These are phyloP conservation scores for Phytophthora vignae DNA, from an alignment of 352 stramenopile species.

Conservation along the genomic window DNA sequence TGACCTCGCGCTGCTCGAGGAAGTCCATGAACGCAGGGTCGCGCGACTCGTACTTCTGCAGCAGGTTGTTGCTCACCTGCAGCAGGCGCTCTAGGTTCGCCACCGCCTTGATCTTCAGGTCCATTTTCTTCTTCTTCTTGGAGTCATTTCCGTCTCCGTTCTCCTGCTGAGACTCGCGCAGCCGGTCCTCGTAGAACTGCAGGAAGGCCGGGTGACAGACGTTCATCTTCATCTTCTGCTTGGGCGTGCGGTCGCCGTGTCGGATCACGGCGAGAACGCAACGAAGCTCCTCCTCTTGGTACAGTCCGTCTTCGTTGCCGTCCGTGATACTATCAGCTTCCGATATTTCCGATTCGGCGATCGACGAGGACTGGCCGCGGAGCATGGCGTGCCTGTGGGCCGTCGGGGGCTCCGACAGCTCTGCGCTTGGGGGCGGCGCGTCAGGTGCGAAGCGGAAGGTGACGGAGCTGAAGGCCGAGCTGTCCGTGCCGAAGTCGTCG, in stretches of 20 bases:
- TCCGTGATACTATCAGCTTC: slow-evolving; percentile 41
- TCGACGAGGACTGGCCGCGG: slow-evolving; percentile 37
- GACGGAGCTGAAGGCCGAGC: slow-evolving; percentile 65
- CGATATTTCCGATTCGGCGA: slow-evolving; percentile 34
- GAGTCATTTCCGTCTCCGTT: slow-evolving; percentile 34
- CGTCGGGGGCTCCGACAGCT: slow-evolving; percentile 70
- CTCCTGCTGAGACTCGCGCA: slow-evolving; percentile 41
- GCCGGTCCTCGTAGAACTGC: slow-evolving; percentile 74
- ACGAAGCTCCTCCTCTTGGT: slow-evolving; percentile 96
- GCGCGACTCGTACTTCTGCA: slow-evolving; percentile 69
- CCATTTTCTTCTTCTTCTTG: slow-evolving; percentile 73
- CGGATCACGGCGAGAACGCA: slow-evolving; percentile 99
- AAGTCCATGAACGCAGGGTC: slow-evolving; percentile 72
- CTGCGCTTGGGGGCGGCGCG: slow-evolving; percentile 44
- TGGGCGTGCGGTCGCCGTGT: slow-evolving; percentile 99
- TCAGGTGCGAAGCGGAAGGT: slow-evolving; percentile 69
- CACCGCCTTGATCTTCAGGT: slow-evolving; percentile 91
- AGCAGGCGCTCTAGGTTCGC: slow-evolving; percentile 82
- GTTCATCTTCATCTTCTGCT: slow-evolving; percentile 99
- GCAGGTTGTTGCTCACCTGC: slow-evolving; percentile 77
- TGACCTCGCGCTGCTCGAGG: slow-evolving; percentile 64
- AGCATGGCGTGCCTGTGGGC: slow-evolving; percentile 39
- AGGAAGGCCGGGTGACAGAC: slow-evolving; percentile 93
- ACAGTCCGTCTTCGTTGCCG: slow-evolving; percentile 35
- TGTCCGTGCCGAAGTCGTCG: slow-evolving; percentile 62